A percentile compares a stretch with the other conserved stretches of the same genome.
These are phyloP conservation scores for Imleria badia DNA, from an alignment of 768 basidiomycete genomes.

Conservation along the genomic window DNA sequence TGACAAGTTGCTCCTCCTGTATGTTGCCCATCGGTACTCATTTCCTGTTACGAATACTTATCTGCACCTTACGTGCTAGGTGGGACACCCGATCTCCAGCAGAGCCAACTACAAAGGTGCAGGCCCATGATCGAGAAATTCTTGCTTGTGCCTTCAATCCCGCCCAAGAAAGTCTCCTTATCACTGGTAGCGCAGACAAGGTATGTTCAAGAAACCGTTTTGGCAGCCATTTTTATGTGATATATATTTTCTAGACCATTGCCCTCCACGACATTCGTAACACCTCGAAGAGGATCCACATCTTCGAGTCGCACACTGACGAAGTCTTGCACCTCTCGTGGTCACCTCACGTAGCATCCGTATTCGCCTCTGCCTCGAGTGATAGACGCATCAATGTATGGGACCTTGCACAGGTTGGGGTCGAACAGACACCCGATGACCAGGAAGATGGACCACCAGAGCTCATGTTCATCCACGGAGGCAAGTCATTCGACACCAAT, in stretches of 20 bases:
- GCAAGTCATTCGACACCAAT: conserved; percentile 38
- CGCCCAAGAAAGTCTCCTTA: conserved; percentile 68
- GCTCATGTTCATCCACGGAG: conserved; percentile 93
- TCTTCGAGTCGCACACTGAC: conserved; percentile 91
- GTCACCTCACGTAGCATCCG: conserved; percentile 90
- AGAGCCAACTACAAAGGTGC: conserved; percentile 67
- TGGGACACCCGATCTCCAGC: conserved; percentile 87
- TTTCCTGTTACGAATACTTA: background rate
- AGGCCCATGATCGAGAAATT: conserved; percentile 91
- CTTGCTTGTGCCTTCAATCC: conserved; percentile 91
- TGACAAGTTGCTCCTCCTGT: conserved; percentile 94
- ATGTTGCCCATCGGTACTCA: conserved; percentile 30
- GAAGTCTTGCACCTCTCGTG: conserved; percentile 93
- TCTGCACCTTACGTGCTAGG: conserved; percentile 39
- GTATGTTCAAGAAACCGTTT: conserved; percentile 38
- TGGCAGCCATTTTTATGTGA: background rate
- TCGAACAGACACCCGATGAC: conserved; percentile 97
- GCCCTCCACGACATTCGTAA: conserved; percentile 83
- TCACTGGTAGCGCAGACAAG: conserved; percentile 95
- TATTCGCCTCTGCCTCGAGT: conserved; percentile 93
- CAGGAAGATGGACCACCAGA: conserved; percentile 98
- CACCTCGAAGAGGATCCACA: conserved; percentile 76
- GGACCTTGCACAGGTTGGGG: conserved; percentile 89
- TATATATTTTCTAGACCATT: conserved; percentile 58
- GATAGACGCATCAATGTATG: conserved; percentile 94